These are phyloP conservation scores for Hypomyces rosellus DNA, from an alignment of 2,329 filamentous ascomycete genomes.

Conservation along the genomic window DNA sequence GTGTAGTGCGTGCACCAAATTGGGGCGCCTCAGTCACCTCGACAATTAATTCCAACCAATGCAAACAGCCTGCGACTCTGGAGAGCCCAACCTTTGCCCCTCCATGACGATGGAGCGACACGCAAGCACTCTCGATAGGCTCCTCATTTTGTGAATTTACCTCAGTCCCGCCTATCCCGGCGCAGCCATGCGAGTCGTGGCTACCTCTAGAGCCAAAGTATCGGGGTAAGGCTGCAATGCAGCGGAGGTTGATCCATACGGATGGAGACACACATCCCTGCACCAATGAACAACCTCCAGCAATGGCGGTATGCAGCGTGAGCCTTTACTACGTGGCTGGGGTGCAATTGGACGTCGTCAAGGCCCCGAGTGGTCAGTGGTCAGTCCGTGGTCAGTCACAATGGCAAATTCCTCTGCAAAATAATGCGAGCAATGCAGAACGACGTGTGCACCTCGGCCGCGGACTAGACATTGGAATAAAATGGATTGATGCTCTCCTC, in stretches of 20 bases:
- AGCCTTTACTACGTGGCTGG: constrained; percentile 10
- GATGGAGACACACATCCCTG: constrained; percentile 1
- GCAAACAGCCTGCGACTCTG: no score
- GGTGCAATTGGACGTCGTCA: constrained; percentile 1
- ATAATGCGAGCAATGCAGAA: constrained; percentile 10
- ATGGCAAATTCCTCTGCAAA: constrained; percentile 1
- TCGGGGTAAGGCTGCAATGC: constrained; percentile 12
- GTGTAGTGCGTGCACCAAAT: no score
- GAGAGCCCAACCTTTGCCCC: no score
- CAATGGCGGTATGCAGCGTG: constrained; percentile 9
- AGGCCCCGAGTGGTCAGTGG: neutral
- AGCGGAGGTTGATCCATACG: constrained; percentile 5
- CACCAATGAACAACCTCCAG: constrained; percentile 7
- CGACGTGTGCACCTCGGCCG: neutral
- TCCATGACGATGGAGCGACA: constrained; percentile 2
- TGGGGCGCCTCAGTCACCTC: no score
- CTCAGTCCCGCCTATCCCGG: neutral
- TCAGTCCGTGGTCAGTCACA: neutral
- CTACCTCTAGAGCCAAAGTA: constrained; percentile 5
- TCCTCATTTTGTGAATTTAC: neutral
- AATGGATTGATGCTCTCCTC: neutral
- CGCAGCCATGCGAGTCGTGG: constrained; percentile 7
- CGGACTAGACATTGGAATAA: neutral
- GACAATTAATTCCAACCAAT: no score
- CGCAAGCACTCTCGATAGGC: constrained; percentile 3